Conservation (phyloP, 805 yeast species). For the Candida boidinii region DNA sequence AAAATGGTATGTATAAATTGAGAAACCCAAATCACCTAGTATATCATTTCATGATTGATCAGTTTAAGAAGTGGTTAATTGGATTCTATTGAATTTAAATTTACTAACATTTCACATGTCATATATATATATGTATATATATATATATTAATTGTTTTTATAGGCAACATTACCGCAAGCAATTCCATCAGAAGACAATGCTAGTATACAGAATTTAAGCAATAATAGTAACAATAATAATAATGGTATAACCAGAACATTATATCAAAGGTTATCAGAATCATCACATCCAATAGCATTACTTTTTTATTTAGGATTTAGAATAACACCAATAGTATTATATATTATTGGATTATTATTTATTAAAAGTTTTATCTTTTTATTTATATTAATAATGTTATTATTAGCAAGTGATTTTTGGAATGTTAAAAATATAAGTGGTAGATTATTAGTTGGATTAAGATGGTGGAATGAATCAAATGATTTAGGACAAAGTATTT, state of each 20-base stretch:
- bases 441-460: conserved; percentile 82
- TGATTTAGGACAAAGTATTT: conserved; percentile 54
- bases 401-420: conserved; percentile 86
- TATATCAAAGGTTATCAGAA: conserved; percentile 43
- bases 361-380: conserved; percentile 57
- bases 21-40: no score
- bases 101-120: no score
- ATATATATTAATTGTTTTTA: no score
- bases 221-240: no score
- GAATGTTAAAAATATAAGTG: conserved; percentile 87
- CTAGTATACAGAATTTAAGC: no score
- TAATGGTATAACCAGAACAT: conserved; percentile 21
- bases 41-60: no score
- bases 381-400: conserved; percentile 71
- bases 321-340: conserved; percentile 54
- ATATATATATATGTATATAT: no score
- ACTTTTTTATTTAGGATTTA: conserved; percentile 50
- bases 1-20: no score
- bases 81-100: no score
- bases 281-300: conserved; percentile 83
- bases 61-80: no score
- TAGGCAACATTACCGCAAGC: no score
- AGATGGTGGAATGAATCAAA: conserved; percentile 95
- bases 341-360: conserved; percentile 68
- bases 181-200: no score